These are phyloP conservation scores for Ceratocystiopsis sp. DNA, from an alignment of 2,329 filamentous ascomycete species.

Conservation along the genomic window DNA sequence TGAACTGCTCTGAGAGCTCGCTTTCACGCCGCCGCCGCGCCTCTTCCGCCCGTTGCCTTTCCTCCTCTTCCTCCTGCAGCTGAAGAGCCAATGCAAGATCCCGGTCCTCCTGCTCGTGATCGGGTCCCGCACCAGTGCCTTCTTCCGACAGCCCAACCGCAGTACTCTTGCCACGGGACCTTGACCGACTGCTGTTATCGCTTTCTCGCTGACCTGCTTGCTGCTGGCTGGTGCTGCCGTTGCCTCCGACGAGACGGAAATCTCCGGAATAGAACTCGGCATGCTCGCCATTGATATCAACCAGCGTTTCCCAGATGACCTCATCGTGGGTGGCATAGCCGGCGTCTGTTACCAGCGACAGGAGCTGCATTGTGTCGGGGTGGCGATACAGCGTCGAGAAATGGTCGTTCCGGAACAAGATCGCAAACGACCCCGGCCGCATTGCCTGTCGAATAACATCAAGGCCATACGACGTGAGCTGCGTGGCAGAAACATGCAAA, in stretches of 20 bases:
- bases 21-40: conserved; percentile 36
- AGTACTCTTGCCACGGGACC: too few relatives aligned
- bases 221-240: conserved; percentile 11
- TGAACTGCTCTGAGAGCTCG: conserved; percentile 50
- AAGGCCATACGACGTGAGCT: conserved; percentile 70
- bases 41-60: conserved; percentile 46
- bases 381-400: conserved; percentile 91
- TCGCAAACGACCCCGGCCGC: conserved; percentile 63
- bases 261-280: conserved; percentile 81
- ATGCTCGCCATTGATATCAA: conserved; percentile 69
- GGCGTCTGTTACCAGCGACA: conserved; percentile 80
- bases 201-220: too few relatives aligned
- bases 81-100: conserved; percentile 80
- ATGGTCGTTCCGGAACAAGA: conserved; percentile 92
- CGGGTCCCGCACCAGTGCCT: neutral
- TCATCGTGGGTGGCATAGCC: conserved; percentile 80
- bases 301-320: conserved; percentile 88
- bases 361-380: conserved; percentile 54
- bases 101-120: conserved; percentile 58
- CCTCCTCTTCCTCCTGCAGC: conserved; percentile 86
- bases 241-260: conserved; percentile 64
- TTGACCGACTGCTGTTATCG: too few relatives aligned
- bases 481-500: conserved; percentile 62
- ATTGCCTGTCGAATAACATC: conserved; percentile 55
- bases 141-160: conserved; percentile 9